A percentile compares a stretch with the other conserved stretches of the same genome.
phyloP scores from a whole-genome alignment of 805 yeast species.

The Sugiyamaella americana region DNA sequence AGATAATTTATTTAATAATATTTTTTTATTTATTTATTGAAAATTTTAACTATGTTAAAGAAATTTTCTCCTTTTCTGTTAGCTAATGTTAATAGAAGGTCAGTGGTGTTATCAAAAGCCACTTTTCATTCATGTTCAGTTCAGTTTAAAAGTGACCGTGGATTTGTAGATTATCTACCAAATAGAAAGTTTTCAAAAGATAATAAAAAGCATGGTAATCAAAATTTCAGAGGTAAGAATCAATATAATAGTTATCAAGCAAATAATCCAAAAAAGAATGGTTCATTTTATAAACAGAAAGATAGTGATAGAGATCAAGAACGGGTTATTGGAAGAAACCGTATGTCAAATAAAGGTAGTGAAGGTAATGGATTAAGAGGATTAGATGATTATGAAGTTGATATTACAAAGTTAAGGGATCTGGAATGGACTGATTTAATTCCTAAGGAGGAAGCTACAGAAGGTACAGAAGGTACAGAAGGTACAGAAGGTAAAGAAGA shows the following conservation, averaged over 20 bases:
- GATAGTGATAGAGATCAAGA: constrained; percentile 4
- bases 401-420: constrained; percentile 17
- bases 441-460: constrained; percentile 13
- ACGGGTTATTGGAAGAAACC: constrained; percentile 13
- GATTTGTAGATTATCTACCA: too few species aligned
- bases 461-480: background rate
- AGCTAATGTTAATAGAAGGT: too few species aligned
- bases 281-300: background rate
- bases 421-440: constrained; percentile 25
- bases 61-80: too few species aligned
- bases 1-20: too few species aligned
- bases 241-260: background rate
- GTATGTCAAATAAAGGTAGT: constrained; percentile 9
- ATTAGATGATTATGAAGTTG: constrained; percentile 26
- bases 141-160: too few species aligned
- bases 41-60: too few species aligned
- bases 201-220: background rate
- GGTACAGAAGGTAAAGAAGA: constrained; percentile 1
- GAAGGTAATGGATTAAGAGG: constrained; percentile 31
- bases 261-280: background rate
- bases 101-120: too few species aligned
- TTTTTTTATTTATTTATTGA: too few species aligned
- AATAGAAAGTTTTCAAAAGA: too few species aligned
- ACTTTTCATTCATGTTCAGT: too few species aligned
- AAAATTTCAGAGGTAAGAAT: background rate